Evolutionary conservation across 164 flowering plant genomes (phyloP), one percentile per base, ranked within the genome.

Genomic region (Umbellularia californica): DNA sequence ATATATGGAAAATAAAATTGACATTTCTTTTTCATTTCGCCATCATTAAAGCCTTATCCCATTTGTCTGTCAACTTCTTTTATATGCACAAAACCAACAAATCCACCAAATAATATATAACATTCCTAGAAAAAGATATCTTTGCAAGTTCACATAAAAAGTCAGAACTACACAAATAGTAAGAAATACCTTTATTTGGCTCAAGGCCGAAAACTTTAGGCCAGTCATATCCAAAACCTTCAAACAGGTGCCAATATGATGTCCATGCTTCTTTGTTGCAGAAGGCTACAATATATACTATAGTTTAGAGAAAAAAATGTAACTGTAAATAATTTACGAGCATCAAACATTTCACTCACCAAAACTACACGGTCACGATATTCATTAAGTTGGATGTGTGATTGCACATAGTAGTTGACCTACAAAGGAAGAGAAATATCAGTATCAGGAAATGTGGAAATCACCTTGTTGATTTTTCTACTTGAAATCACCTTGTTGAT

Each of bases 161-260:
- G 27, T 4, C n/a, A 9, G 14, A 11, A 13, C 10, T 62, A 20
- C 12, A 11, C 19, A 7, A 30, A 20, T 3, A 60, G 66, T 23
- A 35, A 60, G 41, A 25, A 4, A 75, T 83, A 95, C 99, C 98
- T 93, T 94, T 30, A 93, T 82, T 60, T 92, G 96, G 81, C 85
- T 93, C 71, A 95, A 72, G 41, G 94, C 92, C 30, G 99, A 95
- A 79, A 95, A 86, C 82, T 85, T 95, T 55, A 95, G 84, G 66
- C 98, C 97, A 79, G 97, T 90, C 99, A 95, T 95, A 77, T 95
- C 99, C 87, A 95, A 83, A 81, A 95, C 83, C 81, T 95, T 95
- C 62, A 95, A 47, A 75, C 99, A 92, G 17, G 95, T 93, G 73
- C 90, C 78, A 76, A 95, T 89, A 79, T 84, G 76, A 23, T 88